Percentiles rank a stretch among this genome's conserved stretches.
phyloP scores from a whole-genome alignment of 2,329 filamentous ascomycete genomes.

The Thelonectria blattea region DNA sequence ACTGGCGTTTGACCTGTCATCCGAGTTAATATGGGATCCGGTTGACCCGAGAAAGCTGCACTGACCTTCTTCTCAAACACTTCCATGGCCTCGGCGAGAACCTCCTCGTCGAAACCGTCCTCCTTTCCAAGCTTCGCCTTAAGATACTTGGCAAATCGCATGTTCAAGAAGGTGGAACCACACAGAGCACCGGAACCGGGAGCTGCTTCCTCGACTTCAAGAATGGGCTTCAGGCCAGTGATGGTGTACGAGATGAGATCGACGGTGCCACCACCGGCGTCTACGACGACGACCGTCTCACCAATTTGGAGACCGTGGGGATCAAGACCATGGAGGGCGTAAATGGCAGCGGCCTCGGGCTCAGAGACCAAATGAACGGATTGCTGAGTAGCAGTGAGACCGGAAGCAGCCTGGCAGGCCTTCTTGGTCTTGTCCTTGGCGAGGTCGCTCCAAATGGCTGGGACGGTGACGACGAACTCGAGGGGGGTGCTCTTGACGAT shows the following conservation, averaged over 20 bases:
- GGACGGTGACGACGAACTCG: constrained; percentile 60
- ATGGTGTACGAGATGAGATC: constrained; percentile 59
- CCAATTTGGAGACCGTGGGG: constrained; percentile 47
- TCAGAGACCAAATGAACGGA: constrained; percentile 54
- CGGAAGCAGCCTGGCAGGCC: constrained; percentile 48
- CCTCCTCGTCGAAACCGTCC: constrained; percentile 48
- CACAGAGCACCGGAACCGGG: constrained; percentile 54
- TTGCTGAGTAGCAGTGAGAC: constrained; percentile 37
- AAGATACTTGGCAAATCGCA: constrained; percentile 51
- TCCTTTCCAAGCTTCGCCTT: constrained; percentile 47
- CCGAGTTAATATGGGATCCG: constrained; percentile 12
- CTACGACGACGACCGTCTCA: constrained; percentile 57
- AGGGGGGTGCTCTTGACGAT: constrained; percentile 50
- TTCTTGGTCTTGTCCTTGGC: constrained; percentile 56
- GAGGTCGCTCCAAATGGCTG: constrained; percentile 61
- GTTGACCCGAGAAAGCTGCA: neutral
- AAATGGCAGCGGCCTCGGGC: constrained; percentile 57
- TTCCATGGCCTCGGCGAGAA: constrained; percentile 47
- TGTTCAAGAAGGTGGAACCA: constrained; percentile 54
- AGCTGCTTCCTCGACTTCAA: constrained; percentile 53
- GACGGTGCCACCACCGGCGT: constrained; percentile 58
- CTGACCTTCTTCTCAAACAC: constrained; percentile 49
- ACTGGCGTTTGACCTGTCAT: constrained; percentile 45
- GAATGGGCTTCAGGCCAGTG: constrained; percentile 48
- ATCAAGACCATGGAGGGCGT: constrained; percentile 50